These are phyloP conservation scores for Huntiella omanensis DNA, from an alignment of 2,329 filamentous ascomycete genomes.

Conservation along the genomic window DNA sequence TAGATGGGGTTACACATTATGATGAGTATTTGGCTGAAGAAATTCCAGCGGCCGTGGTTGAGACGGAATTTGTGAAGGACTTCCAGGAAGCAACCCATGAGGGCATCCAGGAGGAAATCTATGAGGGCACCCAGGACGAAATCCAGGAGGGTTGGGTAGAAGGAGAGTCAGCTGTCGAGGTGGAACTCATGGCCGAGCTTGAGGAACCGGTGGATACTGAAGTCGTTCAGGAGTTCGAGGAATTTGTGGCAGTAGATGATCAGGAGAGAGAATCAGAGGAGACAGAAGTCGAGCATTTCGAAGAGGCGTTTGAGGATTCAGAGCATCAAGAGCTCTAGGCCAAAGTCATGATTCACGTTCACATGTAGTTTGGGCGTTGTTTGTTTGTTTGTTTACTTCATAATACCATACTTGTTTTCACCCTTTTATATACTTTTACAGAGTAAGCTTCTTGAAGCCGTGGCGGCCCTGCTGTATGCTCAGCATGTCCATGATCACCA, in stretches of 20 bases:
- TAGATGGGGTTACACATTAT: constrained; percentile 13
- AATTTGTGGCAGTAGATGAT: too few species aligned
- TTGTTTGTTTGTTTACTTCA: neutral
- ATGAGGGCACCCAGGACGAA: neutral
- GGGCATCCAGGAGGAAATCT: too few species aligned
- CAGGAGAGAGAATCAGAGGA: neutral
- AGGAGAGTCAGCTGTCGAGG: neutral
- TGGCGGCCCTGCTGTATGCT: constrained; percentile 57
- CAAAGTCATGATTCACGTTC: too few species aligned
- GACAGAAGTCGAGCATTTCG: neutral
- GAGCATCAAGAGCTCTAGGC: neutral
- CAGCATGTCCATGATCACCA: constrained; percentile 74
- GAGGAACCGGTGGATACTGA: neutral
- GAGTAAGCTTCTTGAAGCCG: constrained; percentile 10
- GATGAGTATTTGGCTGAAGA: too few species aligned
- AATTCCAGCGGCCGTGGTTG: neutral
- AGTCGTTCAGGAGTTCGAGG: neutral
- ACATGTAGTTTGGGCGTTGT: neutral
- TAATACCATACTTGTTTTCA: constrained; percentile 1
- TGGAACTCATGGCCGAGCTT: neutral
- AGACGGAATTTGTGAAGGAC: neutral
- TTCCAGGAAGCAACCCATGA: neutral
- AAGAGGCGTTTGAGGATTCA: neutral
- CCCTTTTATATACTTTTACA: constrained; percentile 7
- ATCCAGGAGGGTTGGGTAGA: neutral